Evolutionary conservation across 352 stramenopile species (phyloP).

Genomic region (Pythium chondricola): DNA sequence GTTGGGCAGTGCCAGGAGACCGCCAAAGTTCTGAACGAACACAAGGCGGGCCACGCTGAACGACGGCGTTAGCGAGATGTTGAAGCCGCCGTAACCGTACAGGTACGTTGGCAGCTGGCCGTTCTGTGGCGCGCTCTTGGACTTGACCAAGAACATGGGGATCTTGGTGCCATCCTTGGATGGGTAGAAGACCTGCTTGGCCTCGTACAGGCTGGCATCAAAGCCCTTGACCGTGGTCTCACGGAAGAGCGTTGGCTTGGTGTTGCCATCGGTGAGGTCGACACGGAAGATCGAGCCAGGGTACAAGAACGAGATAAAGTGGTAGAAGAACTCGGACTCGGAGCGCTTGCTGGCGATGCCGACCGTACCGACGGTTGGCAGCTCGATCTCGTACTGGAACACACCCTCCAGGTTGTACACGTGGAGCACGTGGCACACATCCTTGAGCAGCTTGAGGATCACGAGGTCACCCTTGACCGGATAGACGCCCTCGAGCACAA

Average conservation of each 20-base stretch:
- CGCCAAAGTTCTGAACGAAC: slow-evolving; percentile 89
- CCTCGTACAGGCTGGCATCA: slow-evolving; percentile 70
- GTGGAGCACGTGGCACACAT: slow-evolving; percentile 75
- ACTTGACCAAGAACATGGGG: slow-evolving; percentile 93
- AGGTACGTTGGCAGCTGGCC: slow-evolving; percentile 88
- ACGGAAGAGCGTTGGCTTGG: slow-evolving; percentile 45
- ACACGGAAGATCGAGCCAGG: slow-evolving; percentile 74
- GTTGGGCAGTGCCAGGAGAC: slow-evolving; percentile 90
- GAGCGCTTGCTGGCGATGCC: slow-evolving; percentile 60
- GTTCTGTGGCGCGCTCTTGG: slow-evolving; percentile 69
- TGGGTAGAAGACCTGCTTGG: slow-evolving; percentile 83
- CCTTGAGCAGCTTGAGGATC: slow-evolving; percentile 74
- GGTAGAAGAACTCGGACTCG: slow-evolving; percentile 84
- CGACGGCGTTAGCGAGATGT: slow-evolving; percentile 89
- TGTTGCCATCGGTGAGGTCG: slow-evolving; percentile 35
- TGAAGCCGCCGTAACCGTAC: slow-evolving; percentile 95
- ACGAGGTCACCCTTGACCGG: slow-evolving; percentile 60
- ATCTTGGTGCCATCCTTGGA: slow-evolving; percentile 93
- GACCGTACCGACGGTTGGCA: slow-evolving; percentile 67
- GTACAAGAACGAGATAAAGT: slow-evolving; percentile 86
- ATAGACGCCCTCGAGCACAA: slow-evolving; percentile 73
- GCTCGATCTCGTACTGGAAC: slow-evolving; percentile 68
- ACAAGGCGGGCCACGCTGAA: slow-evolving; percentile 87
- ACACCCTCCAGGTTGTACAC: slow-evolving; percentile 69
- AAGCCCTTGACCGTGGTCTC: slow-evolving; percentile 84